Conservation (phyloP, 73 alveolate species). For the Symbiodinium pilosum region DNA sequence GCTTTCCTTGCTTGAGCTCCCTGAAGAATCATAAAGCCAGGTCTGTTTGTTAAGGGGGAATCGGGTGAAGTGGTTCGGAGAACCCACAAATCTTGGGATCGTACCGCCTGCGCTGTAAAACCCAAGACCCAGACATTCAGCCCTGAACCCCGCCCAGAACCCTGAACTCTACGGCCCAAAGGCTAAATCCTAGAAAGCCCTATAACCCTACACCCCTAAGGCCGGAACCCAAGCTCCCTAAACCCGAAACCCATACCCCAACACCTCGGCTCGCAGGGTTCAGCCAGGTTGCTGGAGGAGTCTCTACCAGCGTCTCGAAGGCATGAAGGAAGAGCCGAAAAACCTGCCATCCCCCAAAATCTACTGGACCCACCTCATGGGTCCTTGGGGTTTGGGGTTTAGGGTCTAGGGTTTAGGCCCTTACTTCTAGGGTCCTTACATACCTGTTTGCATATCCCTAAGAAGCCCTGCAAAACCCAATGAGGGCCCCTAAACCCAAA, state of each 20-base stretch:
- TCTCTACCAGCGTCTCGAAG: constrained; percentile 61
- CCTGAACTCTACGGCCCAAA: too few species aligned
- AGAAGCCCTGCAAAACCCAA: neutral
- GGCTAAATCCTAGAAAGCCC: too few species aligned
- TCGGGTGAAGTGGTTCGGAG: neutral
- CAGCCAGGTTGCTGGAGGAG: constrained; percentile 26
- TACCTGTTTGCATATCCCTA: neutral
- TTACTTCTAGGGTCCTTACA: neutral
- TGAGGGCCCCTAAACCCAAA: too few species aligned
- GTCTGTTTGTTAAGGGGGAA: too few species aligned
- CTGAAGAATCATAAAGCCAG: too few species aligned
- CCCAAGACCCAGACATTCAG: too few species aligned
- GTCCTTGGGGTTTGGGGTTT: neutral
- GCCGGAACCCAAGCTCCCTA: neutral
- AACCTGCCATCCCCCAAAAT: constrained; percentile 1
- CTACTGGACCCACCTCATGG: neutral
- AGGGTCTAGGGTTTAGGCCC: neutral
- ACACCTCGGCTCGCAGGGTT: neutral
- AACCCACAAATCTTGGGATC: neutral
- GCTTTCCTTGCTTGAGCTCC: too few species aligned
- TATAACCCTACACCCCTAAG: neutral
- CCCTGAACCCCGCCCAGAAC: too few species aligned
- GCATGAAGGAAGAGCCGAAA: constrained; percentile 74
- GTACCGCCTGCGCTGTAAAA: too few species aligned
- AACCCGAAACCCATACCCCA: neutral